Evolutionary conservation across 352 stramenopile genomes (phyloP).

Genomic region (Phytophthora melonis): DNA sequence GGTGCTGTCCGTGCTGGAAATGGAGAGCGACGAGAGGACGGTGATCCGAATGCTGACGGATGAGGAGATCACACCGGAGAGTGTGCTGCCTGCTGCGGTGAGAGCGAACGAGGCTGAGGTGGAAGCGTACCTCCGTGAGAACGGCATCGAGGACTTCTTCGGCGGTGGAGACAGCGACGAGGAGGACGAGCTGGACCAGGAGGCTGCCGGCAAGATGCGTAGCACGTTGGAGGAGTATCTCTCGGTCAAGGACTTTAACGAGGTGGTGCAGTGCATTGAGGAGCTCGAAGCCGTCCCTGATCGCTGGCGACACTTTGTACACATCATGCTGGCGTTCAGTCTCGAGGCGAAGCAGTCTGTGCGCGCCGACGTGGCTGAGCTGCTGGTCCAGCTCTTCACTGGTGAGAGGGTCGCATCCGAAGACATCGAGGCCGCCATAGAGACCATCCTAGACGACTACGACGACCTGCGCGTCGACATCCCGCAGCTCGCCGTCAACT

Average conservation of each 20-base stretch:
- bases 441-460: constrained; percentile 70
- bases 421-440: constrained; percentile 65
- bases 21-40: constrained; percentile 67
- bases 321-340: constrained; percentile 53
- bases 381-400: constrained; percentile 56
- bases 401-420: constrained; percentile 54
- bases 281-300: constrained; percentile 57
- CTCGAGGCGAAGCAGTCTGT: constrained; percentile 61
- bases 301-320: constrained; percentile 78
- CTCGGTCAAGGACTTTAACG: constrained; percentile 73
- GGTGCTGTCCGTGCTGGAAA: constrained; percentile 76
- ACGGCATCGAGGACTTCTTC: constrained; percentile 79
- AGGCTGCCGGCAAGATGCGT: constrained; percentile 70
- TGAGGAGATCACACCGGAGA: constrained; percentile 74
- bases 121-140: constrained; percentile 65
- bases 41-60: constrained; percentile 83
- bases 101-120: constrained; percentile 55
- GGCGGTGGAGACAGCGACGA: constrained; percentile 55
- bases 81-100: constrained; percentile 55
- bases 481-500: constrained; percentile 61
- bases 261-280: constrained; percentile 80
- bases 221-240: constrained; percentile 85
- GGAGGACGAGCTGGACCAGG: constrained; percentile 69
- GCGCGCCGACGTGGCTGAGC: constrained; percentile 51
- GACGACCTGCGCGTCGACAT: constrained; percentile 83